Evolutionary conservation across 179 eudicot genomes (phyloP).

Genomic region (Corrigiola litoralis): DNA sequence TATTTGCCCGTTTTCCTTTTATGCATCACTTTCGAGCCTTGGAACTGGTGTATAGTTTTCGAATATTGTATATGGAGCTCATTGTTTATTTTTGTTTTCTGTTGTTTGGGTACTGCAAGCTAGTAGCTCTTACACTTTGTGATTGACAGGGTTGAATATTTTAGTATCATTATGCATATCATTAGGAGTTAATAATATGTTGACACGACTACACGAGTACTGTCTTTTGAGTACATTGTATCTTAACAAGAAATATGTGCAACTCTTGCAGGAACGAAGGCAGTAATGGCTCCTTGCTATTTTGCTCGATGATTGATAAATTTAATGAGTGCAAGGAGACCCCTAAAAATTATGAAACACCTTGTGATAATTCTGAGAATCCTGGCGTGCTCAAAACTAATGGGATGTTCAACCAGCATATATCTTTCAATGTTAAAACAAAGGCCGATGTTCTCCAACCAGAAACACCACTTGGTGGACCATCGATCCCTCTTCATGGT

Average conservation of each 20-base stretch:
- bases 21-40: too few species aligned
- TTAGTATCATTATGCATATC: too few species aligned
- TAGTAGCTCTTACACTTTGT: too few species aligned
- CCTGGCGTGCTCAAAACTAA: conserved; percentile 16
- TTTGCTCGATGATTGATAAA: conserved; percentile 31
- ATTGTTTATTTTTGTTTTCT: too few species aligned
- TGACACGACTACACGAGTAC: too few species aligned
- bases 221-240: too few species aligned
- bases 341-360: conserved; percentile 14
- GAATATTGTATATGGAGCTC: too few species aligned
- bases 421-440: conserved; percentile 18
- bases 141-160: too few species aligned
- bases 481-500: conserved; percentile 74
- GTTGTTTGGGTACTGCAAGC: too few species aligned
- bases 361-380: conserved; percentile 23
- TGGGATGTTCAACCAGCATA: conserved; percentile 14
- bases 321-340: conserved; percentile 34
- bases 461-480: conserved; percentile 65
- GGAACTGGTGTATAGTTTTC: too few species aligned
- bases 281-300: conserved; percentile 22
- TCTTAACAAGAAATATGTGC: background rate
- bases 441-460: conserved; percentile 46
- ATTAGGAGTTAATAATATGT: too few species aligned
- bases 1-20: too few species aligned
- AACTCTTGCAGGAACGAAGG: conserved; percentile 37